Conservation (phyloP, 805 yeast genomes). For the Zygosaccharomyces pseudorouxii region DNA sequence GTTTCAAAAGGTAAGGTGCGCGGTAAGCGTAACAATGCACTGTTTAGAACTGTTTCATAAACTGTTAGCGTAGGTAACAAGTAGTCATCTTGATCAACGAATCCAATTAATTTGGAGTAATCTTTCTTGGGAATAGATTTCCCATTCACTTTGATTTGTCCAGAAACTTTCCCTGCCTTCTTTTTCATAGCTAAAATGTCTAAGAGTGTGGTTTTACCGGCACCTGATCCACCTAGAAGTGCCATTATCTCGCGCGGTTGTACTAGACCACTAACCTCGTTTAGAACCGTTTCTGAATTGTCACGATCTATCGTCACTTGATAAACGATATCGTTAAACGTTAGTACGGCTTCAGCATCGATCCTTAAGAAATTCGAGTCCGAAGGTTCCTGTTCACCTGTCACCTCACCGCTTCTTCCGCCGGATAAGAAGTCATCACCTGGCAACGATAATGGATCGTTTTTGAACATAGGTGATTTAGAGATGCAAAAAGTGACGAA, state of each 20-base stretch:
- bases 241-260: slow-evolving; percentile 89
- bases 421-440: slow-evolving; percentile 22
- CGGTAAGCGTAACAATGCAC: slow-evolving; percentile 87
- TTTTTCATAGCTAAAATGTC: slow-evolving; percentile 88
- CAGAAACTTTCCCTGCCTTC: slow-evolving; percentile 66
- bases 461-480: slow-evolving; percentile 57
- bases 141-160: slow-evolving; percentile 77
- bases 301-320: slow-evolving; percentile 15
- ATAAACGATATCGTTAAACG: slow-evolving; percentile 72
- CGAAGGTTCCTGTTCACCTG: slow-evolving; percentile 23
- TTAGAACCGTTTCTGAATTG: slow-evolving; percentile 43
- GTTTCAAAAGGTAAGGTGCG: slow-evolving; percentile 65
- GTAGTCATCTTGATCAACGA: slow-evolving; percentile 94
- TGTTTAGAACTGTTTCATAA: slow-evolving; percentile 88
- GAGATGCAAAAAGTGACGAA: slow-evolving; percentile 43
- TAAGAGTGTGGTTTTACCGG: slow-evolving; percentile 91
- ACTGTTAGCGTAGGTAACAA: slow-evolving; percentile 90
- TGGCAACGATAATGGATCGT: slow-evolving; percentile 25
- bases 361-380: slow-evolving; percentile 45
- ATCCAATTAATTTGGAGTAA: slow-evolving; percentile 72
- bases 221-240: slow-evolving; percentile 98
- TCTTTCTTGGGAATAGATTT: slow-evolving; percentile 35
- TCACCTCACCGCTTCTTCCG: slow-evolving; percentile 8
- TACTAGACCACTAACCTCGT: slow-evolving; percentile 66
- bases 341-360: slow-evolving; percentile 61